A percentile compares a stretch with the other conserved stretches of the same genome.
Conservation (phyloP, 371 early-diverging fungal species). For the Vairimorpha ceranae region DNA sequence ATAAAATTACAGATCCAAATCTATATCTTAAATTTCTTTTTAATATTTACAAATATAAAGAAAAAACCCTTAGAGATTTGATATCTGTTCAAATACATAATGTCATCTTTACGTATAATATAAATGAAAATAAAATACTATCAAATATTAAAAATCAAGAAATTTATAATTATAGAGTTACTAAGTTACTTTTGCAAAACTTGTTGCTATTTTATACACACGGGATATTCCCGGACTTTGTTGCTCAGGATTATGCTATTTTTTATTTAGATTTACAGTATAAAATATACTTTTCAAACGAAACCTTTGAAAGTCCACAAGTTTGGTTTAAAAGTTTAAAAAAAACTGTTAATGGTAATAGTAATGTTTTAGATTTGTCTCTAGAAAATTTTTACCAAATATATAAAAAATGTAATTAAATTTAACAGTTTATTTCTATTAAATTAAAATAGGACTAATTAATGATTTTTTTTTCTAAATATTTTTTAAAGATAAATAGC, state of each 20-base stretch:
- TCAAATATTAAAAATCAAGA: background rate
- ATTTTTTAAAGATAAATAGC: conserved; percentile 48
- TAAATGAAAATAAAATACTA: background rate
- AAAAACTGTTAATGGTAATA: background rate
- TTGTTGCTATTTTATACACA: background rate
- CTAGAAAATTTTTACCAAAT: background rate
- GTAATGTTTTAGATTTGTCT: background rate
- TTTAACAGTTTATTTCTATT: background rate
- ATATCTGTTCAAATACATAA: background rate
- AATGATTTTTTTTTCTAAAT: background rate
- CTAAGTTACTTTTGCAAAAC: background rate
- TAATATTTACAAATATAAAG: background rate
- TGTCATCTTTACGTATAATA: background rate
- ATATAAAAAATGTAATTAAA: background rate
- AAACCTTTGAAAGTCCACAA: background rate
- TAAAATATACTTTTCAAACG: background rate
- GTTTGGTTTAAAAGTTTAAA: background rate
- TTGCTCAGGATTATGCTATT: background rate
- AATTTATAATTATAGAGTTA: background rate
- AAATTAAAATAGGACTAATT: too few relatives aligned
- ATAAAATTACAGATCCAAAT: background rate
- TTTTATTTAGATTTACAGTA: background rate
- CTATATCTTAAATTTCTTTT: background rate
- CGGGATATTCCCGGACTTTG: background rate
- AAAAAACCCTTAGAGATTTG: background rate